A percentile compares a stretch with the other conserved stretches of the same genome.
Conservation (phyloP, 495 filamentous ascomycete species). For the Annulohypoxylon bovei region DNA sequence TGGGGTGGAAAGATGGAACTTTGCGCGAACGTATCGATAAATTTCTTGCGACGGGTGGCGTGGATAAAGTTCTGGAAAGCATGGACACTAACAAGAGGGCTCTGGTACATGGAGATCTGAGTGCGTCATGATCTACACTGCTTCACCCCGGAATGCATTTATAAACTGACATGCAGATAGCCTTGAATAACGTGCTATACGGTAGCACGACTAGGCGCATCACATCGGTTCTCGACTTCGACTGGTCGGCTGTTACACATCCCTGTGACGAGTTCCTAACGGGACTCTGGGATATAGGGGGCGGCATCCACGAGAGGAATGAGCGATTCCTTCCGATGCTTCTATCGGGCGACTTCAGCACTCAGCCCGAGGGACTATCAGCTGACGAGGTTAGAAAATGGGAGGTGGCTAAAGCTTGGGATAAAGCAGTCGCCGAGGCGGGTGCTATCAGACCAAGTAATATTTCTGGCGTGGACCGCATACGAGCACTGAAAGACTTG, state of each 20-base stretch:
- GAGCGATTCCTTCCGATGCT: constrained; percentile 1
- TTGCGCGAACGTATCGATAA: not conserved
- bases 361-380: not conserved
- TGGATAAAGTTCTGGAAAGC: not conserved
- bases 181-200: constrained; percentile 1
- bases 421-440: not conserved
- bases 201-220: not conserved
- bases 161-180: not conserved
- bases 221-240: constrained; percentile 3
- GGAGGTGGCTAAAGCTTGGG: constrained; percentile 14
- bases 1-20: not conserved
- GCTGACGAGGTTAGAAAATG: not conserved
- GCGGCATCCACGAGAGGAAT: constrained; percentile 7
- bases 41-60: not conserved
- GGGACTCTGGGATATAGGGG: constrained; percentile 3
- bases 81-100: not conserved
- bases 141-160: too few relatives aligned
- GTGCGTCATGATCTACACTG: not conserved
- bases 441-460: constrained; percentile 11
- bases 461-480: not conserved
- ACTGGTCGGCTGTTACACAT: constrained; percentile 5
- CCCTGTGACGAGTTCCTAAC: constrained; percentile 8
- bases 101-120: constrained; percentile 7
- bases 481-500: not conserved
- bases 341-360: not conserved